Conservation (phyloP, 768 basidiomycete genomes). For the Trametes coccinea region DNA sequence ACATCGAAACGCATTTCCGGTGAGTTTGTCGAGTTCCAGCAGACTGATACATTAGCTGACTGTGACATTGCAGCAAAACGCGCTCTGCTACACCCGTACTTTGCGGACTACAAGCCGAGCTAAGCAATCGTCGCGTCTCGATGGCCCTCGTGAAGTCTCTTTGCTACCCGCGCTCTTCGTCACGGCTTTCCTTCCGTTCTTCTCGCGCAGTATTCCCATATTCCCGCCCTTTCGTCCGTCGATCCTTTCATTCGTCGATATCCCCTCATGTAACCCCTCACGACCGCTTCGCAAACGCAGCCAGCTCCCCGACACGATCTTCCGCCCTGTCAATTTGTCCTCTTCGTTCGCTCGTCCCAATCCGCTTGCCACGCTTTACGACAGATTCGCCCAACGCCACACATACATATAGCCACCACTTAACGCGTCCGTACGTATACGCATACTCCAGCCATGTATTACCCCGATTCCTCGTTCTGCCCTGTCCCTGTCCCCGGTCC, state of each 20-base stretch:
- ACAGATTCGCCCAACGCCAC: not conserved
- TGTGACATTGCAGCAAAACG: slow-evolving; percentile 50
- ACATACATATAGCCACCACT: not conserved
- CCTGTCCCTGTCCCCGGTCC: too few species aligned
- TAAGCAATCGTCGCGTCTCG: not conserved
- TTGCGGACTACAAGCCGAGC: slow-evolving; percentile 45
- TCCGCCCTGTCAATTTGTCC: not conserved
- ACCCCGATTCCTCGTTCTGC: not conserved
- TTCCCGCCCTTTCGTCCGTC: not conserved
- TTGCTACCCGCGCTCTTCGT: not conserved
- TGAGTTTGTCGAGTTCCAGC: slow-evolving; percentile 35
- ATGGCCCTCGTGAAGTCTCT: too few species aligned
- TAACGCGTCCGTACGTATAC: not conserved
- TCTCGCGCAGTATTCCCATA: not conserved
- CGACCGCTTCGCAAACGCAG: not conserved
- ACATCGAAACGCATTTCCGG: slow-evolving; percentile 91
- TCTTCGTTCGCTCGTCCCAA: not conserved
- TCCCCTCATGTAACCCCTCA: not conserved
- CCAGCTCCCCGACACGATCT: not conserved
- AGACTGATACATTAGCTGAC: not conserved
- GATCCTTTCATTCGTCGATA: not conserved
- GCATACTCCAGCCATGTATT: not conserved
- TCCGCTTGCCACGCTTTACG: not conserved
- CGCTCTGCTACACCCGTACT: slow-evolving; percentile 50
- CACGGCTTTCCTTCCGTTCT: slow-evolving; percentile 1